Evolutionary conservation across 2,329 filamentous ascomycete genomes (phyloP), one percentile per base, ranked within the genome.

Genomic region (Aspergillus sp.): DNA sequence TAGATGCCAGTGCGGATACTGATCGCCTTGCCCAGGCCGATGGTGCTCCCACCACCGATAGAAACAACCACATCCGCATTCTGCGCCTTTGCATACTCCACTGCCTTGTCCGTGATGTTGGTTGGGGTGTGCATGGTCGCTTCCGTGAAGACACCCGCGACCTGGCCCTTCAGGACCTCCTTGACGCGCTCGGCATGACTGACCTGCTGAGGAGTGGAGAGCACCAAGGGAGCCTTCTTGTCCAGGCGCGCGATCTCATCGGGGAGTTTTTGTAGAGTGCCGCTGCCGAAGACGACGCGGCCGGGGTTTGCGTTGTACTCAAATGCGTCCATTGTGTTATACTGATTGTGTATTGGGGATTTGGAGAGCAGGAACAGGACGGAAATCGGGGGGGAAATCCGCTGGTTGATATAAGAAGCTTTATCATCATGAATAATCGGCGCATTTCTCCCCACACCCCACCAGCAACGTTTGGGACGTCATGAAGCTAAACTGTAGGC

Each of bases 91-190:
- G 79, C 74, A 55, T 80, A 79, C 3, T 74, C 71, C n/a, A 85
- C 63, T 0, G 85, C 85, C 64, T 80, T 77, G 18, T 85, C 80
- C 2, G 85, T 87, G 55, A 87, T 72, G 58, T 81, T 67, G 4
- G 76, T 79, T 1, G 84, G 85, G 0, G 85, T 88, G 71, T 88
- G 85, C 84, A 88, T 87, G 3, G 80, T 81, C 2, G 85, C 85
- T 60, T 83, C 77, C 43, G 73, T 73, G 70, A 85, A 86, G 50
- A 80, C 73, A 34, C 81, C 81, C 5, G 78, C 81, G n/a, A 79
- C 68, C 47, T 76, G 74, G 57, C 73, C 74, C 55, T 75, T 68
- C 24, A 85, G 74, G 9, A 82, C 74, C 6, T 66, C 62, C 47
- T 76, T 73, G 18, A 85, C 73, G 9, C 68, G 68, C 56, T 79